These are phyloP conservation scores for Kluyveromyces sp. DNA, from an alignment of 1,139 yeast genomes.

Conservation along the genomic window DNA sequence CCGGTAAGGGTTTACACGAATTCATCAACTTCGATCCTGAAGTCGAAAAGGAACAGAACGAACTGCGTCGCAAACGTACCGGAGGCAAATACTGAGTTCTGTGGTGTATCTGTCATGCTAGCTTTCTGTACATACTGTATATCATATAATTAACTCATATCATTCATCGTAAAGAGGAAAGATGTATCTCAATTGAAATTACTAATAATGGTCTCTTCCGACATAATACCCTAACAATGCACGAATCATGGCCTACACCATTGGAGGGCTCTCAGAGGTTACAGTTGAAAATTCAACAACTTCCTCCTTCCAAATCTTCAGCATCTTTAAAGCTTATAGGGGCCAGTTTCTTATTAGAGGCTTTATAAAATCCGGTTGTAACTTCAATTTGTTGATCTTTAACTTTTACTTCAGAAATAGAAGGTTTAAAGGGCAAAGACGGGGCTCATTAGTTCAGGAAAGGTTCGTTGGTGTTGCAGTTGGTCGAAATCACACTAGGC, in stretches of 20 bases:
- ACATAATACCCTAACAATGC: too few relatives aligned
- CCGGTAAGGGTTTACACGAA: conserved; percentile 90
- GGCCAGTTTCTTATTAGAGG: background rate
- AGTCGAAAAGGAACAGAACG: conserved; percentile 66
- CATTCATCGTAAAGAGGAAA: background rate
- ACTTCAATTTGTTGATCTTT: background rate
- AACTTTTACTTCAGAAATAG: background rate
- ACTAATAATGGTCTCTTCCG: too few relatives aligned
- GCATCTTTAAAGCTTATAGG: background rate
- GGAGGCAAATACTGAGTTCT: conserved; percentile 32
- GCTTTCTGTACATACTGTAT: background rate
- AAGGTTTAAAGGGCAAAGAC: too few relatives aligned
- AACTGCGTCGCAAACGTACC: conserved; percentile 37
- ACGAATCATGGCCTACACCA: too few relatives aligned
- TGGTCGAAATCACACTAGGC: background rate
- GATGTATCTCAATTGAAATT: too few relatives aligned
- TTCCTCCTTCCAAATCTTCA: background rate
- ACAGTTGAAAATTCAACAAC: background rate
- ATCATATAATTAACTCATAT: background rate
- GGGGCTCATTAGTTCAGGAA: too few relatives aligned
- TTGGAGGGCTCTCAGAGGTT: too few relatives aligned
- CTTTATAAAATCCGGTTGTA: background rate
- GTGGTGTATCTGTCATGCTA: background rate
- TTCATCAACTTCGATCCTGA: conserved; percentile 79
- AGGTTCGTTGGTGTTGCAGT: background rate